Percentiles rank a stretch among this genome's conserved stretches.
Conservation (phyloP, 2,329 filamentous ascomycete genomes). For the Aspergillus costaricaensis region DNA sequence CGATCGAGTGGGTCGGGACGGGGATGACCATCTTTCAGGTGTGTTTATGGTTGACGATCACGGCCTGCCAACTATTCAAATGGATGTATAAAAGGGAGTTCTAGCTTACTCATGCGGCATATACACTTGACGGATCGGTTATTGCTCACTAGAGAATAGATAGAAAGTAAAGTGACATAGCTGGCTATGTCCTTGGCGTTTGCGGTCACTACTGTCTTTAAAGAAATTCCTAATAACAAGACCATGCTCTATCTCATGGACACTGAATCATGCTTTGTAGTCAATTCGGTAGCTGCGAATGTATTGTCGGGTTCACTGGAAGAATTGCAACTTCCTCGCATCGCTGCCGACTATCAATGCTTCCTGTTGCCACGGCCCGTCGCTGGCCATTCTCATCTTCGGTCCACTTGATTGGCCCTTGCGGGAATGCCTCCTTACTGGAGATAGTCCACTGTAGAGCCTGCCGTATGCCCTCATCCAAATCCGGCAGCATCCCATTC, state of each 20-base stretch:
- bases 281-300: no score
- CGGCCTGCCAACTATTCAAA: background rate
- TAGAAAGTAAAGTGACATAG: background rate
- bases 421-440: constrained; percentile 7
- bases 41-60: constrained; percentile 5
- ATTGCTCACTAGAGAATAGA: no score
- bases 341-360: constrained; percentile 11
- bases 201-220: background rate
- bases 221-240: no score
- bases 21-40: constrained; percentile 17
- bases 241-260: no score
- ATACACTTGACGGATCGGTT: background rate
- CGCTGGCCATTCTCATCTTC: constrained; percentile 13
- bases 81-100: background rate
- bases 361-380: constrained; percentile 24
- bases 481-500: constrained; percentile 23
- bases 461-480: constrained; percentile 17
- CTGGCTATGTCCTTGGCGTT: background rate
- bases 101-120: background rate
- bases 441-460: constrained; percentile 7
- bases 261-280: no score
- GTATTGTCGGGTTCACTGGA: background rate
- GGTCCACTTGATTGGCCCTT: constrained; percentile 26
- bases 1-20: constrained; percentile 26
- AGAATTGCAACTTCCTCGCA: constrained; percentile 9